A percentile compares a stretch with the other conserved stretches of the same genome.
Evolutionary conservation across 306 rosid genomes (phyloP).

Genomic region (Cicer bijugum): DNA sequence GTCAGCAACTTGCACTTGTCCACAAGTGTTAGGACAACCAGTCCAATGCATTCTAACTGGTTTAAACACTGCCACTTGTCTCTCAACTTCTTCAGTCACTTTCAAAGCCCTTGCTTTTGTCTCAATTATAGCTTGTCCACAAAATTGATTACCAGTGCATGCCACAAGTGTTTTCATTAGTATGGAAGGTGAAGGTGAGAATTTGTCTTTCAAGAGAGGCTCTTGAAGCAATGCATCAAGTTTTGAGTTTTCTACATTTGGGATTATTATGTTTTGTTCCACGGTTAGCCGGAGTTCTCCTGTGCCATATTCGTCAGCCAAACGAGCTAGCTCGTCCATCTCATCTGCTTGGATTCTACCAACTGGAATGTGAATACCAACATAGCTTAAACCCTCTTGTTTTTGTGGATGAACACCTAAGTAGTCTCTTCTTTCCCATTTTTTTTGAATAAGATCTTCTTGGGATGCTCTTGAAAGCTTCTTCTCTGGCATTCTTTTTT

Average conservation of each 20-base stretch:
- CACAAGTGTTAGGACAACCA: slow-evolving; percentile 90
- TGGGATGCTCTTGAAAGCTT: slow-evolving; percentile 69
- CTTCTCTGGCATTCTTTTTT: slow-evolving; percentile 75
- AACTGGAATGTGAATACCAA: slow-evolving; percentile 89
- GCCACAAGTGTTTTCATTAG: slow-evolving; percentile 90
- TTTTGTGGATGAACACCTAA: slow-evolving; percentile 86
- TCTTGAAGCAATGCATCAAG: slow-evolving; percentile 65
- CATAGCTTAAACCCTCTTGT: slow-evolving; percentile 75
- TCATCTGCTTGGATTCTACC: slow-evolving; percentile 92
- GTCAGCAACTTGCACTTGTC: slow-evolving; percentile 96
- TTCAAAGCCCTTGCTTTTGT: slow-evolving; percentile 87
- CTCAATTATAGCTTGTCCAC: slow-evolving; percentile 96
- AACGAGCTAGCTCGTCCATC: slow-evolving; percentile 79
- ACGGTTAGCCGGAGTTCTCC: slow-evolving; percentile 88
- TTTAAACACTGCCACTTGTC: slow-evolving; percentile 64
- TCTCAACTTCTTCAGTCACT: slow-evolving; percentile 83
- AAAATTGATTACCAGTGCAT: slow-evolving; percentile 92
- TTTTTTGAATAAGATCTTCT: slow-evolving; percentile 65
- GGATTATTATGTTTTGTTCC: slow-evolving; percentile 88
- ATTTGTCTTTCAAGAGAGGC: slow-evolving; percentile 60
- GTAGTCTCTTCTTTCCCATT: slow-evolving; percentile 91
- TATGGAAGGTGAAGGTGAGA: slow-evolving; percentile 75
- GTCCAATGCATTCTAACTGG: slow-evolving; percentile 99
- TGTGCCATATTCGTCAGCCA: slow-evolving; percentile 75
- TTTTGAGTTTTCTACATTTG: slow-evolving; percentile 70